These are phyloP conservation scores for Solanum virginianum DNA, from an alignment of 257 asterid genomes.

Conservation along the genomic window DNA sequence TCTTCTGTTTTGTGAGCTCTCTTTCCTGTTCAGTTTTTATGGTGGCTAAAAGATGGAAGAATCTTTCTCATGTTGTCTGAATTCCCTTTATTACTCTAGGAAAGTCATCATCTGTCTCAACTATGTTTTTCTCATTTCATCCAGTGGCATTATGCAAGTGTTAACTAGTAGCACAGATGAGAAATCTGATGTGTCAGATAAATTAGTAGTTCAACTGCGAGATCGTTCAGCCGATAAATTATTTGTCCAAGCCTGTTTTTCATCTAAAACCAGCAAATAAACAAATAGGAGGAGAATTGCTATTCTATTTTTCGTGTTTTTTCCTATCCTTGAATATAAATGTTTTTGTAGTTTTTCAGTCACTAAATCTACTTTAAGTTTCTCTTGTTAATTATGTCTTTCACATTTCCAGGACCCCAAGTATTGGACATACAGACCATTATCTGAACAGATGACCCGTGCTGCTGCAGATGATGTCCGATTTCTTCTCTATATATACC, in stretches of 20 bases:
- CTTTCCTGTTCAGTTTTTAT: not conserved
- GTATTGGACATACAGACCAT: constrained; percentile 82
- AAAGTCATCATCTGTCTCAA: not conserved
- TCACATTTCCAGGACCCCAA: constrained; percentile 68
- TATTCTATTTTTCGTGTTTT: not conserved
- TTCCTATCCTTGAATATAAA: not conserved
- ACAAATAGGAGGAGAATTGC: not conserved
- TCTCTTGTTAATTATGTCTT: not conserved
- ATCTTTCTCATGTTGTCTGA: not conserved
- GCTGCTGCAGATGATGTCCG: constrained; percentile 99
- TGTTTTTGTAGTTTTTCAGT: not conserved
- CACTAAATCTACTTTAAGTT: constrained; percentile 10
- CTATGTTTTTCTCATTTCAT: not conserved
- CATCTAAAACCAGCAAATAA: not conserved
- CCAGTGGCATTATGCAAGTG: not conserved
- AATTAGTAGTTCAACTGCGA: not conserved
- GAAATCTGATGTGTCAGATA: not conserved
- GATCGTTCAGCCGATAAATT: not conserved
- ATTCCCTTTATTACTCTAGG: not conserved
- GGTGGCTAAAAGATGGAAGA: not conserved
- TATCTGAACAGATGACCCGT: constrained; percentile 81
- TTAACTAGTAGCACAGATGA: not conserved
- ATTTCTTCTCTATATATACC: constrained; percentile 61
- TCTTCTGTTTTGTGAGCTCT: not conserved
- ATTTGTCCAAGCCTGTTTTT: not conserved